Evolutionary conservation across 306 rosid species (phyloP).

Genomic region (Canavalia ensiformis): DNA sequence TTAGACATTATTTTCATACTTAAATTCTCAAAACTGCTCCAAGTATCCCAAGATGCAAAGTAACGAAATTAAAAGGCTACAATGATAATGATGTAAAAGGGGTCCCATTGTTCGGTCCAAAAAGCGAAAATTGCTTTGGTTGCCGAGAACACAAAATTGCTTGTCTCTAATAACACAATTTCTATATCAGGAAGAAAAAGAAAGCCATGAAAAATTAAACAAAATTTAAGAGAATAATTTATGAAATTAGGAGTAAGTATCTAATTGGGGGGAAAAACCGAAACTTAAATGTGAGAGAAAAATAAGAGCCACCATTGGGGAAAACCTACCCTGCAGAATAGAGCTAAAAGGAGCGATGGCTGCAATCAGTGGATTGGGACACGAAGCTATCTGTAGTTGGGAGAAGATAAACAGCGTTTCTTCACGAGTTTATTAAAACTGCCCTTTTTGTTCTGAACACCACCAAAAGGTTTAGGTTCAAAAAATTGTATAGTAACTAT

Average conservation of each 20-base stretch:
- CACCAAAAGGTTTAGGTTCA: background rate
- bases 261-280: slow-evolving; percentile 17
- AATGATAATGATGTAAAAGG: slow-evolving; percentile 5
- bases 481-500: background rate
- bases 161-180: slow-evolving; percentile 15
- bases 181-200: slow-evolving; percentile 9
- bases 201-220: slow-evolving; percentile 3
- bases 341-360: background rate
- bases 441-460: background rate
- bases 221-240: background rate
- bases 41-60: slow-evolving; percentile 12
- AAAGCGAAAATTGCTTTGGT: background rate
- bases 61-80: slow-evolving; percentile 12
- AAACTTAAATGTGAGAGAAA: background rate
- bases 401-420: slow-evolving; percentile 24
- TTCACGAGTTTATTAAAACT: background rate
- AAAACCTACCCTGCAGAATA: slow-evolving; percentile 35
- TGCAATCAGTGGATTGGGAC: slow-evolving; percentile 23
- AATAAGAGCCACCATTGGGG: slow-evolving; percentile 10
- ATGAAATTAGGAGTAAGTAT: background rate
- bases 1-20: slow-evolving; percentile 16
- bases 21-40: slow-evolving; percentile 14
- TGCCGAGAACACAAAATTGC: background rate
- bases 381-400: background rate
- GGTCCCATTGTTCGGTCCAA: background rate